A percentile compares a stretch with the other conserved stretches of the same genome.
These are phyloP conservation scores for Porcisia deanei DNA, from an alignment of 208 protist genomes.

Conservation along the genomic window DNA sequence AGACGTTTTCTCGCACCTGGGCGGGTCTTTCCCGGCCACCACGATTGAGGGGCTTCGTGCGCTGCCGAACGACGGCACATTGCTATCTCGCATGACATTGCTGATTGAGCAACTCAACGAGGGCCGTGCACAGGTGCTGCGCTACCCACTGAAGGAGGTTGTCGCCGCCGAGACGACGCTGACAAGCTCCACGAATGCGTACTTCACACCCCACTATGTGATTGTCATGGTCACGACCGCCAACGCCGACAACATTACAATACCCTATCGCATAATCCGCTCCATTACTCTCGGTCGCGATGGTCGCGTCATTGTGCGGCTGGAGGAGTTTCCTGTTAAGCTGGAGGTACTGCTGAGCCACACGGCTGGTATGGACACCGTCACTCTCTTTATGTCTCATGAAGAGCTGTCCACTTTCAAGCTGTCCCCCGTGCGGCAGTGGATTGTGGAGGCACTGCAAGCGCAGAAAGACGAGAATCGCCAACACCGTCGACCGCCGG, in stretches of 20 bases:
- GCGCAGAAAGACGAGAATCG: slow-evolving; percentile 40
- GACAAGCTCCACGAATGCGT: slow-evolving; percentile 59
- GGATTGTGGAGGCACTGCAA: slow-evolving; percentile 74
- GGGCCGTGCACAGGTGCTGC: slow-evolving; percentile 55
- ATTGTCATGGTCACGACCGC: slow-evolving; percentile 74
- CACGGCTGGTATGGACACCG: slow-evolving; percentile 74
- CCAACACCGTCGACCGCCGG: slow-evolving; percentile 14
- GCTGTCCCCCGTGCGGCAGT: slow-evolving; percentile 72
- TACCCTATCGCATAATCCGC: slow-evolving; percentile 81
- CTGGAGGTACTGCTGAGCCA: slow-evolving; percentile 77
- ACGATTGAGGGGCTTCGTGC: slow-evolving; percentile 51
- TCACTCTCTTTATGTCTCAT: slow-evolving; percentile 65
- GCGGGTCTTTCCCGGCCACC: slow-evolving; percentile 30
- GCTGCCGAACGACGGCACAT: slow-evolving; percentile 72
- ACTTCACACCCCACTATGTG: slow-evolving; percentile 85
- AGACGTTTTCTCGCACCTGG: slow-evolving; percentile 47
- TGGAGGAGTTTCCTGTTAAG: slow-evolving; percentile 86
- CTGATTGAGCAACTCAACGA: slow-evolving; percentile 74
- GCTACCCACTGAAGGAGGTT: slow-evolving; percentile 63
- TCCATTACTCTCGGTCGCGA: slow-evolving; percentile 82
- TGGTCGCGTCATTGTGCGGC: slow-evolving; percentile 73
- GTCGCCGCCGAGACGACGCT: slow-evolving; percentile 71
- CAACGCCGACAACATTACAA: slow-evolving; percentile 88
- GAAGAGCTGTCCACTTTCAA: slow-evolving; percentile 72
- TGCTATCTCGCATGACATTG: slow-evolving; percentile 73